Percentiles rank a stretch among this genome's conserved stretches.
These are phyloP conservation scores for Metarhizium brunneum DNA, from an alignment of 2,329 filamentous ascomycete genomes.

Conservation along the genomic window DNA sequence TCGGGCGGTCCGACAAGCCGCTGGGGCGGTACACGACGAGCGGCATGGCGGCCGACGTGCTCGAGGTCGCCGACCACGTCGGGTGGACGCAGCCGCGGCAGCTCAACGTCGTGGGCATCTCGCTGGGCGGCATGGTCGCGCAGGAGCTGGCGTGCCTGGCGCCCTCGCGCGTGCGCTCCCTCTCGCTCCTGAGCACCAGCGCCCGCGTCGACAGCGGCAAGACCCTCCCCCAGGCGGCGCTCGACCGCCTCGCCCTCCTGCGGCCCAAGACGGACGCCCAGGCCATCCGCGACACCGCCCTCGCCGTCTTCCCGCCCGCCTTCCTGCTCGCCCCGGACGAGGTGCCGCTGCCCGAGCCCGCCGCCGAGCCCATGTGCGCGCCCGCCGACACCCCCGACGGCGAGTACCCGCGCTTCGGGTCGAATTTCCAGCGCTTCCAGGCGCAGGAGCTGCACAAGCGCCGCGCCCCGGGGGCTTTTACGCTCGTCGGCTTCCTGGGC, in stretches of 20 bases:
- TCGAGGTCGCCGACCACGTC: slow-evolving; percentile 61
- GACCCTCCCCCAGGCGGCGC: slow-evolving; percentile 56
- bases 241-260: slow-evolving; percentile 44
- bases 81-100: slow-evolving; percentile 50
- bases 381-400: slow-evolving; percentile 17
- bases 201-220: slow-evolving; percentile 51
- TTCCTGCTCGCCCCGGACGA: slow-evolving; percentile 48
- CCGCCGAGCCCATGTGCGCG: slow-evolving; percentile 29
- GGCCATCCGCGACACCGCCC: slow-evolving; percentile 54
- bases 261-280: slow-evolving; percentile 63
- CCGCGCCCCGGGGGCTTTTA: slow-evolving; percentile 49
- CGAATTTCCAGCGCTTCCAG: slow-evolving; percentile 73
- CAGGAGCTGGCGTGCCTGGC: slow-evolving; percentile 62
- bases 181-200: slow-evolving; percentile 54
- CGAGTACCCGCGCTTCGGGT: slow-evolving; percentile 50
- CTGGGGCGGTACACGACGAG: slow-evolving; percentile 68
- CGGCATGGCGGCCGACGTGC: slow-evolving; percentile 71
- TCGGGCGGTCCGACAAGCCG: slow-evolving; percentile 73
- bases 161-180: slow-evolving; percentile 42
- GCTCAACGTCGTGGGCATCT: slow-evolving; percentile 66
- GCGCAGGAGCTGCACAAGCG: slow-evolving; percentile 72
- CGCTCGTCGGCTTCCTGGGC: slow-evolving; percentile 58
- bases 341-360: slow-evolving; percentile 47
- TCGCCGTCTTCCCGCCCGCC: slow-evolving; percentile 52
- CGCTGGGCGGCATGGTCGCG: slow-evolving; percentile 86